phyloP scores from a whole-genome alignment of 208 protist genomes.

The Trichomonas vaginalis region DNA sequence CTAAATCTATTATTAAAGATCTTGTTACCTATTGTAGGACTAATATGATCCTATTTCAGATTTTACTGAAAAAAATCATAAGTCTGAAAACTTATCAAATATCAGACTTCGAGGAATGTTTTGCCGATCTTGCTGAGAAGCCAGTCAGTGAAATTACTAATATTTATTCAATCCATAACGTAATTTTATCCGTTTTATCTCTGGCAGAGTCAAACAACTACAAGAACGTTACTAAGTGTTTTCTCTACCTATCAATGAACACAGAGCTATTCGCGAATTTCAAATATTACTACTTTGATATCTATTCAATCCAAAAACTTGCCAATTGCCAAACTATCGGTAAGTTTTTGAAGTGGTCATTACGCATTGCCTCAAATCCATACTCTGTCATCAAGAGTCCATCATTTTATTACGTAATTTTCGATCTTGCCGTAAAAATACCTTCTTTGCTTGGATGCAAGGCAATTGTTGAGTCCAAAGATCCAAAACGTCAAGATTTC shows the following conservation, averaged over 20 bases:
- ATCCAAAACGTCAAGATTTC: neutral
- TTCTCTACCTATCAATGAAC: neutral
- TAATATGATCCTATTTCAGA: neutral
- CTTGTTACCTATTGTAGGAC: neutral
- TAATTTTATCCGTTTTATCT: neutral
- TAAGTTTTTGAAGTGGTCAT: neutral
- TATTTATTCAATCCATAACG: neutral
- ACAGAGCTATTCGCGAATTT: neutral
- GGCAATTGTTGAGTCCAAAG: neutral
- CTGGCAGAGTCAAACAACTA: neutral
- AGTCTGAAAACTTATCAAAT: neutral
- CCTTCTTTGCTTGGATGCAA: too few relatives aligned
- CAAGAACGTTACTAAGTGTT: neutral
- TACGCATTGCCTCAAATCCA: neutral
- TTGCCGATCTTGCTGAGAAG: neutral
- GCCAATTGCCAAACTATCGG: neutral
- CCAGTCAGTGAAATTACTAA: neutral
- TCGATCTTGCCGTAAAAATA: neutral
- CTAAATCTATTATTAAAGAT: neutral
- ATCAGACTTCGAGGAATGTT: neutral
- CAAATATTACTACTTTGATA: neutral
- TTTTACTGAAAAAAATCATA: neutral
- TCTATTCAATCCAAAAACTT: neutral
- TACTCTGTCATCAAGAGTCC: neutral
- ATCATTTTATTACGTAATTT: neutral